Evolutionary conservation across 805 yeast genomes (phyloP).

Genomic region (Spathaspora passalidarum): DNA sequence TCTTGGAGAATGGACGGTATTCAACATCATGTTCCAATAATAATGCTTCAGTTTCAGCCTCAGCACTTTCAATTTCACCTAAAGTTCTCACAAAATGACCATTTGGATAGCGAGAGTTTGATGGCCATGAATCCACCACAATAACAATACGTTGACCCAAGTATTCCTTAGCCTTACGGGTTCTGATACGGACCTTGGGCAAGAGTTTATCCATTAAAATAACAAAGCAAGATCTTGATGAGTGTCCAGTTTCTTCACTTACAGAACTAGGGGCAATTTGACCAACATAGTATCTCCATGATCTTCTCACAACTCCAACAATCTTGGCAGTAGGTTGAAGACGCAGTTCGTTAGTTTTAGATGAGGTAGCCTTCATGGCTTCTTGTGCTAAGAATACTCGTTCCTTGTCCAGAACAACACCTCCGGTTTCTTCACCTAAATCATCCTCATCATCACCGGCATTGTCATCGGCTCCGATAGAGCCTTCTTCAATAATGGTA

Average conservation of each 20-base stretch:
- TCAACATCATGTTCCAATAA: constrained; percentile 94
- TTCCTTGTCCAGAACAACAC: constrained; percentile 63
- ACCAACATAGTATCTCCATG: constrained; percentile 96
- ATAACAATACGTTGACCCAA: constrained; percentile 89
- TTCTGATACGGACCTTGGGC: constrained; percentile 82
- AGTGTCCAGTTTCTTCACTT: constrained; percentile 50
- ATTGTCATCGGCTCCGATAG: constrained; percentile 55
- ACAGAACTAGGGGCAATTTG: constrained; percentile 81
- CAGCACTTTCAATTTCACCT: constrained; percentile 87
- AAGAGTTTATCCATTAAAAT: constrained; percentile 84
- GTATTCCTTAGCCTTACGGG: constrained; percentile 80
- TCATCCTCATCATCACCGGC: constrained; percentile 49
- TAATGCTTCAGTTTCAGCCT: constrained; percentile 95
- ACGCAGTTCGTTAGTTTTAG: constrained; percentile 27
- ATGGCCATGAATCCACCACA: constrained; percentile 91
- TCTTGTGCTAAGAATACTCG: constrained; percentile 72
- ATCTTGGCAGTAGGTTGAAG: constrained; percentile 91
- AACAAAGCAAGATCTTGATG: constrained; percentile 78
- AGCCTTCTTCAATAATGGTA: constrained; percentile 73
- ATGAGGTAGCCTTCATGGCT: constrained; percentile 58
- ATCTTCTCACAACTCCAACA: constrained; percentile 83
- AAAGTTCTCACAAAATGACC: constrained; percentile 91
- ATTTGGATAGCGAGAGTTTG: constrained; percentile 77
- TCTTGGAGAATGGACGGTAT: constrained; percentile 89
- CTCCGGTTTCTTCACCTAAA: constrained; percentile 16